phyloP scores from a whole-genome alignment of 495 filamentous ascomycete species.

The Penicillium arizonense region DNA sequence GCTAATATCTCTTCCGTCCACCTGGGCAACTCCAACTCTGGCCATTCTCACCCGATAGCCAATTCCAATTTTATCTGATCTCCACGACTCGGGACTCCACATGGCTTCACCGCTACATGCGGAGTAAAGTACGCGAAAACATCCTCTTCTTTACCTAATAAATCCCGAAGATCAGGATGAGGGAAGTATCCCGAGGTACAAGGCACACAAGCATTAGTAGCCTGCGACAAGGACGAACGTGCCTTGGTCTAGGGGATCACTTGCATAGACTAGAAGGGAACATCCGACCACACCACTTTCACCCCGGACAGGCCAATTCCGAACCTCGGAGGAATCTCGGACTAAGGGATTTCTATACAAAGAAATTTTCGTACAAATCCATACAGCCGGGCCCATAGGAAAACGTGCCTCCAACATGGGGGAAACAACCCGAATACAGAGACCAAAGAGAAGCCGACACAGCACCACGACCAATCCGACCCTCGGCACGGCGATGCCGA shows the following conservation, averaged over 20 bases:
- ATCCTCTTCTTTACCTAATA: too few species aligned
- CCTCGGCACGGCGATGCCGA: constrained; percentile 21
- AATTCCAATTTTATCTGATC: neutral
- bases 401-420: neutral
- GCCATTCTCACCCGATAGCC: too few species aligned
- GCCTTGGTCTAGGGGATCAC: neutral
- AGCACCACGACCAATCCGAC: too few species aligned
- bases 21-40: too few species aligned
- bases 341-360: too few species aligned
- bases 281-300: neutral
- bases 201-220: too few species aligned
- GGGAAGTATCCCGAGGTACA: too few species aligned
- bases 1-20: too few species aligned
- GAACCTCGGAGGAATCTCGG: constrained; percentile 25
- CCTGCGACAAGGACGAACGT: too few species aligned
- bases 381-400: neutral
- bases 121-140: neutral
- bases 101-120: constrained; percentile 8
- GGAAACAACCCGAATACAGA: constrained; percentile 1
- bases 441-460: constrained; percentile 4
- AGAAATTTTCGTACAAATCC: neutral
- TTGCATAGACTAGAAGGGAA: neutral
- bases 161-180: too few species aligned
- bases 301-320: constrained; percentile 11
- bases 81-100: neutral